phyloP scores from a whole-genome alignment of 2,329 filamentous ascomycete species.

The Monilinia fructigena region DNA sequence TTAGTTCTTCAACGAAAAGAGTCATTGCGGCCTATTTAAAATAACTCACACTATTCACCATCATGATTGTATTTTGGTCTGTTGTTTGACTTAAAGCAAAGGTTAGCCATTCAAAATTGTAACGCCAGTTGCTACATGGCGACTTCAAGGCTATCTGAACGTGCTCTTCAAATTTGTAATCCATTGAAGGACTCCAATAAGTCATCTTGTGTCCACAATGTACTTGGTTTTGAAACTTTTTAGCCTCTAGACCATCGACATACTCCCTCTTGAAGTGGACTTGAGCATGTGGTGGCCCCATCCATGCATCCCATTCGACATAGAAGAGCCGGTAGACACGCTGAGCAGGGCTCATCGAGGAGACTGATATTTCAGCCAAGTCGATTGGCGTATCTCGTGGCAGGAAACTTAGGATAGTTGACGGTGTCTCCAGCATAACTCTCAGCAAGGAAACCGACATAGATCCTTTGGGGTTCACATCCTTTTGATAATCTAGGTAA shows the following conservation, averaged over 20 bases:
- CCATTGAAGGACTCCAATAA: neutral
- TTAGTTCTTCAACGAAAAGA: neutral
- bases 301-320: constrained; percentile 16
- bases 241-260: neutral
- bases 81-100: neutral
- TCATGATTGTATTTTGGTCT: constrained; percentile 1
- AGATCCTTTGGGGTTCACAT: neutral
- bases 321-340: constrained; percentile 5
- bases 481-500: neutral
- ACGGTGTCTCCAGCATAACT: neutral
- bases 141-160: neutral
- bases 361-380: neutral
- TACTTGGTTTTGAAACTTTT: neutral
- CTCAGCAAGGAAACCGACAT: neutral
- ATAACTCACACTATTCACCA: constrained; percentile 5
- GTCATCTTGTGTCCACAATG: neutral
- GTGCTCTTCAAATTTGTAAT: constrained; percentile 2
- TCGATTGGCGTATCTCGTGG: neutral
- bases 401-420: neutral
- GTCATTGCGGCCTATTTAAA: neutral
- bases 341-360: neutral
- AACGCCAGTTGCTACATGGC: neutral
- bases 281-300: neutral
- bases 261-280: neutral
- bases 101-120: neutral